Base-by-base conservation (phyloP, 1,139 yeast genomes). In the Sugiyamaella japonica region DNA sequence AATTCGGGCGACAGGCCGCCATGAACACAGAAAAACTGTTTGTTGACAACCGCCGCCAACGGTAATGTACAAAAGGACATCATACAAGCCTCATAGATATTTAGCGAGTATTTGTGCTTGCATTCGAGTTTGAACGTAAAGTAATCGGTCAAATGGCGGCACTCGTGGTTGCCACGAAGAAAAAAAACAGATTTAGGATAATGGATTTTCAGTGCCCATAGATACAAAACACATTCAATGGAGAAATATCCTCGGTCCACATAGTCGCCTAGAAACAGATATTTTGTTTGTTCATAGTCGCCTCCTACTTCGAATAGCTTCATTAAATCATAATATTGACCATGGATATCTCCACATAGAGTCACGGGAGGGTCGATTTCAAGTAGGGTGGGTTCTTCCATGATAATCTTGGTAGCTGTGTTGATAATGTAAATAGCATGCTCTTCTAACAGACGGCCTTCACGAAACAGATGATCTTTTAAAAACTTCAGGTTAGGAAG, bases 271-370 rank as follows among this genome's bases (percentile, higher is more conserved):
- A 93, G 73, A 65, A 93, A 93, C 56, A 93, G 75, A 69, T 90
- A 93, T 12, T 88, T 80, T 0, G 96, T 86, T 13, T 77, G 78
- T 25, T 43, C 36, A 2, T 98, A 97, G 67, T 86, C 85, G 1
- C 98, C 99, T 38, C 97, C 97, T 25, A 91, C 96, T 68, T 93
- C 98, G 69, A 93, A 89, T 50, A 93, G 73, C 71, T 91, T 91
- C 83, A 91, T 80, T 63, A 93, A 77, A 71, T 93, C 99, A 67
- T 82, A 93, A 71, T 83, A 89, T 70, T 93, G 99, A 7, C 99
- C 99, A 70, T 93, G 99, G 29, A 93, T 80, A 70, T 93, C 99
- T 53, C 99, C 98, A 74, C 98, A 91, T 1, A 93, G 90, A 1
- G 97, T 91, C 3, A 93, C 89, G 0, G 99, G 99, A 0, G 97